These are phyloP conservation scores for Fusarium udum DNA, from an alignment of 2,329 filamentous ascomycete species.

Conservation along the genomic window DNA sequence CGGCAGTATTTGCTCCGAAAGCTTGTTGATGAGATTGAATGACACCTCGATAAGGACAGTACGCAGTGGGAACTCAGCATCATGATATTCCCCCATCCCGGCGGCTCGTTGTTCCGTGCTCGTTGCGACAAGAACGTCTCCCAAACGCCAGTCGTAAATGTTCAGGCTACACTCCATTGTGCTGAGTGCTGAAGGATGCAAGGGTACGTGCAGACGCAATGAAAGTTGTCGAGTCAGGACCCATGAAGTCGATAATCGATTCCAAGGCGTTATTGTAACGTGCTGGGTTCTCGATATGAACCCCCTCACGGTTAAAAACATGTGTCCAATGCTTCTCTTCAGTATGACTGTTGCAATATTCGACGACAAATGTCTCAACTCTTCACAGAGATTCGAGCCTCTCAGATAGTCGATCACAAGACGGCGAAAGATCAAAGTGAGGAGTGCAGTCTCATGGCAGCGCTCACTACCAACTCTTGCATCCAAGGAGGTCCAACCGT, in stretches of 20 bases:
- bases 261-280: not conserved
- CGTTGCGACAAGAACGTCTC: not conserved
- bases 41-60: not conserved
- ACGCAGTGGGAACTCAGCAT: not conserved
- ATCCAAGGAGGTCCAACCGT: rapidly evolving
- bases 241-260: not conserved
- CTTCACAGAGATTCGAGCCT: not conserved
- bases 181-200: not conserved
- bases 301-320: not conserved
- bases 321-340: not conserved
- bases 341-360: too few species aligned
- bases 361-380: rapidly evolving
- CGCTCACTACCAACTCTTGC: not conserved
- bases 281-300: rapidly evolving
- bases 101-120: too few species aligned
- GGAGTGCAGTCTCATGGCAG: not conserved
- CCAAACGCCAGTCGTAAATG: not conserved
- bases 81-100: not conserved
- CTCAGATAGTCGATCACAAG: not conserved
- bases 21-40: not conserved
- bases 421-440: not conserved
- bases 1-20: not conserved
- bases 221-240: not conserved
- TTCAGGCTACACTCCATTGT: not conserved
- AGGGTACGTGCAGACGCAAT: not conserved